Evolutionary conservation across 2,329 filamentous ascomycete species (phyloP).

Genomic region (Aspergillus nomiae): DNA sequence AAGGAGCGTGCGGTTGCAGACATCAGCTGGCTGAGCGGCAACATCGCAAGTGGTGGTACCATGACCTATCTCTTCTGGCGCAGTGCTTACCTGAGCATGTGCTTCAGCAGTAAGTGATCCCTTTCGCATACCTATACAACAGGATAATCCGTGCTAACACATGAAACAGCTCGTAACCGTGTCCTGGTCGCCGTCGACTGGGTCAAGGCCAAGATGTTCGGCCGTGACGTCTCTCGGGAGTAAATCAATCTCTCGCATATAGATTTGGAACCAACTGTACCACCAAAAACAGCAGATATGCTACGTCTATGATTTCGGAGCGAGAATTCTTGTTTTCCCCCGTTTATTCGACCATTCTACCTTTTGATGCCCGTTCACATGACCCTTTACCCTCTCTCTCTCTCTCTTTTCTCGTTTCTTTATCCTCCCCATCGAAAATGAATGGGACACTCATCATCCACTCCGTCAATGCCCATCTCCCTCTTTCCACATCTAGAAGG

Average conservation of each 20-base stretch:
- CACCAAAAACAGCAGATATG: constrained; percentile 18
- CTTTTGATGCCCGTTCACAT: constrained; percentile 17
- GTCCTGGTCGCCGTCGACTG: constrained; percentile 92
- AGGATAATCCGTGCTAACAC: constrained; percentile 16
- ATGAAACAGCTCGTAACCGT: constrained; percentile 76
- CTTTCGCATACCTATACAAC: background rate
- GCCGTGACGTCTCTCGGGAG: constrained; percentile 74
- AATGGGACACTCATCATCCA: background rate
- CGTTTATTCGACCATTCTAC: constrained; percentile 2
- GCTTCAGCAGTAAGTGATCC: constrained; percentile 87
- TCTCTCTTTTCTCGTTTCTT: constrained; percentile 17
- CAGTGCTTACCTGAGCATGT: constrained; percentile 98
- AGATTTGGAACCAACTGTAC: constrained; percentile 14
- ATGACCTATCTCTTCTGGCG: constrained; percentile 99
- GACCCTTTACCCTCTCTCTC: constrained; percentile 12
- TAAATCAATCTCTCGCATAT: constrained; percentile 33
- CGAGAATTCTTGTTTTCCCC: constrained; percentile 11
- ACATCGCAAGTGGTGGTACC: constrained; percentile 88
- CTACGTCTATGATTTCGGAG: constrained; percentile 20
- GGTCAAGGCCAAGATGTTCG: constrained; percentile 95
- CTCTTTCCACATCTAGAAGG: background rate
- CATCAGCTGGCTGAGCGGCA: constrained; percentile 95
- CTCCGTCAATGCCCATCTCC: background rate
- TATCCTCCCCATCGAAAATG: constrained; percentile 6
- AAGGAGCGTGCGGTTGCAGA: constrained; percentile 97